Evolutionary conservation across 257 asterid species (phyloP).

Genomic region (Nicotiana sylvestris): DNA sequence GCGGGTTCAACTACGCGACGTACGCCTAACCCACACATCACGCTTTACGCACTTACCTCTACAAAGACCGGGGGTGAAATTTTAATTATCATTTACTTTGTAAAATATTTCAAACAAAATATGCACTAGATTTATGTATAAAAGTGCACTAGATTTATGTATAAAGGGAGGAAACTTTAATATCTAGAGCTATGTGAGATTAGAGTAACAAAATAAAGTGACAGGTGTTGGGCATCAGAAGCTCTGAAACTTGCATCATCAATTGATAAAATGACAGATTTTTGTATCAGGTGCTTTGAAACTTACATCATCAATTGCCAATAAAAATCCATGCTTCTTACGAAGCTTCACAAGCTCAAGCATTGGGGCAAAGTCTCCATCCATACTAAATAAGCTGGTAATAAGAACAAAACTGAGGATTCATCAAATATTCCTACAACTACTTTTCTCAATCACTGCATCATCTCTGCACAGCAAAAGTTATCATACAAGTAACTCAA

Average conservation of each 20-base stretch:
- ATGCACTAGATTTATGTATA: not conserved
- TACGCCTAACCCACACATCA: no score
- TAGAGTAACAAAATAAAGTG: not conserved
- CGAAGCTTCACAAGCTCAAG: conserved; percentile 81
- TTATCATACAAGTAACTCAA: not conserved
- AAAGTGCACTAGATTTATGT: no score
- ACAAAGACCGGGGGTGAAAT: no score
- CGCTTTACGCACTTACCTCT: no score
- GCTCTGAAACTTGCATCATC: not conserved
- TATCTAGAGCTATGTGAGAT: not conserved
- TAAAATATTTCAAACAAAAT: not conserved
- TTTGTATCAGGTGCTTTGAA: not conserved
- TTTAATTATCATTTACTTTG: no score
- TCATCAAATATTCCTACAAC: not conserved
- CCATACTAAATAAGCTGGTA: conserved; percentile 95
- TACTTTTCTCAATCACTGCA: not conserved
- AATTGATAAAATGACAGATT: not conserved
- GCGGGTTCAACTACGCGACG: no score
- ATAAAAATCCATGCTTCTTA: conserved; percentile 80
- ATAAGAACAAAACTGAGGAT: conserved; percentile 15
- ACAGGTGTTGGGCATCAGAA: not conserved
- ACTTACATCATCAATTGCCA: conserved; percentile 96
- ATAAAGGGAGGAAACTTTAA: not conserved
- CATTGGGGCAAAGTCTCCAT: conserved; percentile 97
- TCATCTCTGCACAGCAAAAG: not conserved